Conservation (phyloP, 352 stramenopile genomes). For the Phytophthora gonapodyides region DNA sequence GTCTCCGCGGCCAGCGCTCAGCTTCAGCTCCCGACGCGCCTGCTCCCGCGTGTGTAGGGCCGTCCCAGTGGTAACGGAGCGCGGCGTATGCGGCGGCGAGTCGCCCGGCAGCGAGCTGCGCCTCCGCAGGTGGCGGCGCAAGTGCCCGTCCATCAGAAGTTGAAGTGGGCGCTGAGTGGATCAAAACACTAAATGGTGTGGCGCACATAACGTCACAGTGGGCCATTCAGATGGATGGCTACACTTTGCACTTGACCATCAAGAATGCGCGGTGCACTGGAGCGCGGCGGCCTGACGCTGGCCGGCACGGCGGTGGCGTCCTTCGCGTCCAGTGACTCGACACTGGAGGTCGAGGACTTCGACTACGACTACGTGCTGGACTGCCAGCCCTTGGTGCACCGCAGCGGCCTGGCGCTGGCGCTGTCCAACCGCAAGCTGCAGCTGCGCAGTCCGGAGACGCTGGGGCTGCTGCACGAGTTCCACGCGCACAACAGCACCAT, state of each 20-base stretch:
- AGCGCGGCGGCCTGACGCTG: slow-evolving; percentile 50
- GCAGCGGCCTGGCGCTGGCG: slow-evolving; percentile 61
- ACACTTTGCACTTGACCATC: slow-evolving; percentile 7
- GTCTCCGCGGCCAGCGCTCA: neutral
- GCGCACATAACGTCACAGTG: too few species aligned
- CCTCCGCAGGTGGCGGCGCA: slow-evolving; percentile 16
- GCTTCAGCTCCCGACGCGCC: slow-evolving; percentile 11
- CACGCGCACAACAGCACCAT: slow-evolving; percentile 78
- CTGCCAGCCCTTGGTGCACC: slow-evolving; percentile 68
- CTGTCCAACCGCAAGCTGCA: slow-evolving; percentile 74
- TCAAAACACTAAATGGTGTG: too few species aligned
- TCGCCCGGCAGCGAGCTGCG: slow-evolving; percentile 3
- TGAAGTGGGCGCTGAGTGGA: neutral
- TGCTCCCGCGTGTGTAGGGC: slow-evolving; percentile 16
- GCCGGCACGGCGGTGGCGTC: slow-evolving; percentile 70
- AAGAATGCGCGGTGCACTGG: slow-evolving; percentile 54
- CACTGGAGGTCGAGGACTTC: slow-evolving; percentile 59
- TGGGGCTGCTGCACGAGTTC: slow-evolving; percentile 73
- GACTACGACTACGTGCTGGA: slow-evolving; percentile 89
- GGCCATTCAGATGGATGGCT: slow-evolving; percentile 4
- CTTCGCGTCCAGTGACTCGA: slow-evolving; percentile 46
- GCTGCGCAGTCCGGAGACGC: slow-evolving; percentile 69
- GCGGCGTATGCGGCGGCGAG: neutral
- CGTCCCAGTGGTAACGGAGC: slow-evolving; percentile 15
- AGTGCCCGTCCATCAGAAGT: slow-evolving; percentile 16